Evolutionary conservation across 306 rosid genomes (phyloP), one percentile per base, ranked within the genome.

Genomic region (Cyclanthera cordifolia): DNA sequence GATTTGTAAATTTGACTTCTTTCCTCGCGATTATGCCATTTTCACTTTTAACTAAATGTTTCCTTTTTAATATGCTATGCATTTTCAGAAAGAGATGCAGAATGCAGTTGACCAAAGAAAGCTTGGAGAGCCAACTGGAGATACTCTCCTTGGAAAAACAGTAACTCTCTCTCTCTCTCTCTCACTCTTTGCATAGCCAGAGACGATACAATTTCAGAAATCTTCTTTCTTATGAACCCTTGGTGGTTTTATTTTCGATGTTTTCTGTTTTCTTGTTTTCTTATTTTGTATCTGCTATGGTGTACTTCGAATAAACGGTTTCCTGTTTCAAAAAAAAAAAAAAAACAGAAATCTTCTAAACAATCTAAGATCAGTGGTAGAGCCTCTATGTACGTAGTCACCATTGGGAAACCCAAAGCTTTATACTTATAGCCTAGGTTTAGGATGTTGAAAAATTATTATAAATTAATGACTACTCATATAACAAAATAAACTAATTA

Each of bases 41-140:
- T 1, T 57, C 39, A 16, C 6, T 57, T 57, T 16, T 19, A 57
- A 8, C 43, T 28, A 15, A 30, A 16, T 28, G 45, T 56, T 15
- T 56, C 10, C 7, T 37, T 37, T 37, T 37, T 37, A 37, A 37
- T 37, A 48, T 25, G 23, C 4, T 69, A 6, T 43, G 5, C 63
- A 67, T 61, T 79, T 79, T 39, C 85, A 92, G 97, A 89, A 84
- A 69, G 90, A 87, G 78, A 78, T 89, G 85, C 89, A 73, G 78
- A 79, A 67, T 77, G 39, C 95, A 53, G 77, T 89, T 63, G 75
- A 77, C 65, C 90, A 80, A 84, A 87, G 73, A 75, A 81, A 74
- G 85, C 75, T 92, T 74, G 97, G 97, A 76, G 88, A 54, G 59
- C 97, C 97, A 70, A 60, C 56, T 59, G 90, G 89, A 23, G 93